Percentiles rank a stretch among this genome's conserved stretches.
Conservation (phyloP, 768 basidiomycete species). For the Macrocybe gigantea region DNA sequence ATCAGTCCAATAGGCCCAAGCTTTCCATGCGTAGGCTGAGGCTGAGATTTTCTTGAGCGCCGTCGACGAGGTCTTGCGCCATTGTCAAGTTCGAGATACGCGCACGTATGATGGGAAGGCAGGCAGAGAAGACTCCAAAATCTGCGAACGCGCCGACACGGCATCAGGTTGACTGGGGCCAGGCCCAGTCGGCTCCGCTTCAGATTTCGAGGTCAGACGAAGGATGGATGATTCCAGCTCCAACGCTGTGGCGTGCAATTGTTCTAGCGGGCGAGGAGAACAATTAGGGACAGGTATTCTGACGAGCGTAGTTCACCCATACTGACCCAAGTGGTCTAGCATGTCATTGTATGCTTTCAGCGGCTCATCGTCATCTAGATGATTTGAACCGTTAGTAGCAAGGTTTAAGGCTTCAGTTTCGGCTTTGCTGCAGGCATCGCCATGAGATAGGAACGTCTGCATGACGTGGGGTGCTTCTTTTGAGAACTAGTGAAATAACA, state of each 20-base stretch:
- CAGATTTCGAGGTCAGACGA: slow-evolving; percentile 11
- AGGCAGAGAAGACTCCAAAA: slow-evolving; percentile 37
- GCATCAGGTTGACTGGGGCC: slow-evolving; percentile 6
- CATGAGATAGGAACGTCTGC: slow-evolving; percentile 41
- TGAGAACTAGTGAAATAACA: slow-evolving; percentile 25
- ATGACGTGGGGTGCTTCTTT: slow-evolving; percentile 42
- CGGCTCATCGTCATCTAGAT: slow-evolving; percentile 31
- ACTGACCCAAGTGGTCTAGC: slow-evolving; percentile 36
- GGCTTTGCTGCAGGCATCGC: slow-evolving; percentile 32
- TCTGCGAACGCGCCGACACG: slow-evolving; percentile 30
- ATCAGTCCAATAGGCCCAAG: slow-evolving; percentile 26
- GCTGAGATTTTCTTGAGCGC: slow-evolving; percentile 44
- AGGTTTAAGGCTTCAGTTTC: slow-evolving; percentile 40
- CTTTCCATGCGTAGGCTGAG: slow-evolving; percentile 43
- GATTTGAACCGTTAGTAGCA: slow-evolving; percentile 20
- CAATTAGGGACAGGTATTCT: slow-evolving; percentile 3
- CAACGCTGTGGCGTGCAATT: slow-evolving; percentile 15
- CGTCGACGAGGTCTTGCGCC: slow-evolving; percentile 44
- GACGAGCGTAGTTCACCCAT: neutral
- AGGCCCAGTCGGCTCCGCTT: neutral
- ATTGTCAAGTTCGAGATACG: slow-evolving; percentile 40
- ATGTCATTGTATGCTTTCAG: slow-evolving; percentile 35
- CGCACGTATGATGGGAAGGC: slow-evolving; percentile 41
- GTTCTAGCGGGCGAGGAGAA: slow-evolving; percentile 10
- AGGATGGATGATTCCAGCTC: slow-evolving; percentile 21